A percentile compares a stretch with the other conserved stretches of the same genome.
These are phyloP conservation scores for Gracilaria vermiculophylla DNA, from an alignment of 23 red algal species.

Conservation along the genomic window DNA sequence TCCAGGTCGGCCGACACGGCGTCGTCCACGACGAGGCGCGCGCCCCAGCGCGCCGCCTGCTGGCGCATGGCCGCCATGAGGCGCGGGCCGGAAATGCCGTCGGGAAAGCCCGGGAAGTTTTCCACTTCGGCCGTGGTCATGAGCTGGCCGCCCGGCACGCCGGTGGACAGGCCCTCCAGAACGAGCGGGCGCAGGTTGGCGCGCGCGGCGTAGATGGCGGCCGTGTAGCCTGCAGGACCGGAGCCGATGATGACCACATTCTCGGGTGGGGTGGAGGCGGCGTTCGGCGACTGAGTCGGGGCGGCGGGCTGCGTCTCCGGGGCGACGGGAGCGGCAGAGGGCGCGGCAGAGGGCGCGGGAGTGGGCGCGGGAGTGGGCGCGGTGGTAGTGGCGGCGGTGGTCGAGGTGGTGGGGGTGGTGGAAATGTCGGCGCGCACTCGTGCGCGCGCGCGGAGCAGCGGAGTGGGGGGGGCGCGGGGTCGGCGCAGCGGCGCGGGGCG, in stretches of 20 bases:
- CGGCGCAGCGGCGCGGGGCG: background rate
- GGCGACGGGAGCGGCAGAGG: too few relatives aligned
- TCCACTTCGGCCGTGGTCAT: slow-evolving; percentile 83
- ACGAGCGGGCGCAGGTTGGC: slow-evolving; percentile 82
- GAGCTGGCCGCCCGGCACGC: slow-evolving; percentile 87
- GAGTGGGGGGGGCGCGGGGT: background rate
- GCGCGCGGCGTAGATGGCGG: slow-evolving; percentile 93
- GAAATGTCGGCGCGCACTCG: background rate
- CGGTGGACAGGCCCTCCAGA: slow-evolving; percentile 74
- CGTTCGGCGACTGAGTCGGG: too few relatives aligned
- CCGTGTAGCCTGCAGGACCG: slow-evolving; percentile 88
- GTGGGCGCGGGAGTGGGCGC: background rate
- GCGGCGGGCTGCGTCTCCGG: too few relatives aligned
- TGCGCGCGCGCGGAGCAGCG: background rate
- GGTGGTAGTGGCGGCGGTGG: too few relatives aligned
- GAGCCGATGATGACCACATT: slow-evolving; percentile 88
- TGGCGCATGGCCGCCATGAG: slow-evolving; percentile 76
- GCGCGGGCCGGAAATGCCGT: slow-evolving; percentile 69
- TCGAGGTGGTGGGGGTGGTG: background rate
- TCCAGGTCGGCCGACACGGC: slow-evolving; percentile 83
- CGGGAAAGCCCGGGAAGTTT: slow-evolving; percentile 94
- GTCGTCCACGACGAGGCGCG: slow-evolving; percentile 70
- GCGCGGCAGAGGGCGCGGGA: too few relatives aligned
- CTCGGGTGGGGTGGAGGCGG: too few relatives aligned
- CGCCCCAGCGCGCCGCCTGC: slow-evolving; percentile 68